phyloP scores from a whole-genome alignment of 345 rosid genomes.

The Sapria himalayana region DNA sequence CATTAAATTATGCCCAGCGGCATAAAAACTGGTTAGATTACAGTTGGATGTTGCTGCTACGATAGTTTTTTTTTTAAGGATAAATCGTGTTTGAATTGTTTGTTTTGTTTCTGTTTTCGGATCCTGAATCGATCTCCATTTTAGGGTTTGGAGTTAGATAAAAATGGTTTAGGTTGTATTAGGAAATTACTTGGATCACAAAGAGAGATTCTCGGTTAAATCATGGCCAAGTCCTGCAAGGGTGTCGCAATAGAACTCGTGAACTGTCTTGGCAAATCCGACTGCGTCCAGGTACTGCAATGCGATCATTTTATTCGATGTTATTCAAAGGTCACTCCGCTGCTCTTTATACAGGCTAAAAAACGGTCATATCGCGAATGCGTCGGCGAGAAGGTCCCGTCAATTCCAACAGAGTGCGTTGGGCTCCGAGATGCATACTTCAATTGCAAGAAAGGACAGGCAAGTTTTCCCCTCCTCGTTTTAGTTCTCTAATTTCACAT shows the following conservation, averaged over 20 bases:
- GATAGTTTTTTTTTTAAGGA: too few species aligned
- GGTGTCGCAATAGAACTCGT: conserved; percentile 88
- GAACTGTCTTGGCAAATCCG: conserved; percentile 80
- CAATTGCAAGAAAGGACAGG: conserved; percentile 99
- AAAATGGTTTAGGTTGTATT: too few species aligned
- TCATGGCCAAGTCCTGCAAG: conserved; percentile 96
- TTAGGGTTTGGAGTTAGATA: too few species aligned
- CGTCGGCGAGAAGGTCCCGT: conserved; percentile 69
- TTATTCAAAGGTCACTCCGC: neutral
- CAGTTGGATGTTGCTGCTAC: too few species aligned
- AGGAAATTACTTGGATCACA: too few species aligned
- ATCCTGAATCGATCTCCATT: too few species aligned
- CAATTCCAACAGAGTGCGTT: conserved; percentile 67
- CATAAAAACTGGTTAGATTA: too few species aligned
- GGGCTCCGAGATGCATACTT: conserved; percentile 91
- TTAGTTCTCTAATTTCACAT: neutral
- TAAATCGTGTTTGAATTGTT: too few species aligned
- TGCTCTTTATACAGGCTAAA: conserved; percentile 23
- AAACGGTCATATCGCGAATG: conserved; percentile 69
- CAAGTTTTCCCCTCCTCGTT: conserved; percentile 9
- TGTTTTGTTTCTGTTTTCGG: too few species aligned
- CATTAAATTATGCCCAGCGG: too few species aligned
- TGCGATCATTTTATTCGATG: neutral
- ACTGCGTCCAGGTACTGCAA: conserved; percentile 42
- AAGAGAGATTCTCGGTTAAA: too few species aligned